phyloP scores from a whole-genome alignment of 1,284 basidiomycete genomes.

The Marasmius sp. region DNA sequence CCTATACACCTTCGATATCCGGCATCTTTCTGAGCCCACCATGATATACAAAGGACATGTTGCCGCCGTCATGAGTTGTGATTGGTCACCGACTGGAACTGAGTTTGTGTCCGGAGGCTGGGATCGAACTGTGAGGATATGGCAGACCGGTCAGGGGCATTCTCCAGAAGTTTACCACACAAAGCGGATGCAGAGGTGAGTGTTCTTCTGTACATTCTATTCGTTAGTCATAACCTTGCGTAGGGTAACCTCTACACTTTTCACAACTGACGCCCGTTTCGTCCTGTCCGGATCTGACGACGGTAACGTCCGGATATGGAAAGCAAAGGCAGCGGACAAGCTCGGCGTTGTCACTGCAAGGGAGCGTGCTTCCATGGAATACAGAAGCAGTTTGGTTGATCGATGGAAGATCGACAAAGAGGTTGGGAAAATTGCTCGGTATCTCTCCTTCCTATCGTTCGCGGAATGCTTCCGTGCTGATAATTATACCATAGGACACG shows the following conservation, averaged over 20 bases:
- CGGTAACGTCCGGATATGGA: slow-evolving; percentile 97
- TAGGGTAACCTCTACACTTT: slow-evolving; percentile 74
- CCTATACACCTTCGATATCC: slow-evolving; percentile 96
- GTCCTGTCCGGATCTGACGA: slow-evolving; percentile 95
- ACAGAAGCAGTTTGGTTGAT: slow-evolving; percentile 85
- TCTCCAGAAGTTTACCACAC: slow-evolving; percentile 94
- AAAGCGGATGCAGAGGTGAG: slow-evolving; percentile 96
- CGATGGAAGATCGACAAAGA: slow-evolving; percentile 87
- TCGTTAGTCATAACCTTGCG: slow-evolving; percentile 25
- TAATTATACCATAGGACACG: slow-evolving; percentile 55
- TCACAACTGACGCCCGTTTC: slow-evolving; percentile 90
- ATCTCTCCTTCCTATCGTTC: slow-evolving; percentile 25
- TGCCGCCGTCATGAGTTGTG: slow-evolving; percentile 90
- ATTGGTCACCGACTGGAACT: slow-evolving; percentile 94
- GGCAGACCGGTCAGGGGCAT: slow-evolving; percentile 86
- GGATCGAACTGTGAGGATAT: slow-evolving; percentile 93
- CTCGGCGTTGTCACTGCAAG: slow-evolving; percentile 90
- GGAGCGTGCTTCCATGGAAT: slow-evolving; percentile 91
- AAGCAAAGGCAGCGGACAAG: slow-evolving; percentile 90
- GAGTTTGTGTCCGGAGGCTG: slow-evolving; percentile 96
- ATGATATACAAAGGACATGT: slow-evolving; percentile 99
- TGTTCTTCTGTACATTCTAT: neutral
- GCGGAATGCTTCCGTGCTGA: slow-evolving; percentile 4
- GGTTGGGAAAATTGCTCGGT: slow-evolving; percentile 83
- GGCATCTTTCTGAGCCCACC: slow-evolving; percentile 79